Evolutionary conservation across 2,329 filamentous ascomycete species (phyloP).

Genomic region (Pyricularia grisea): DNA sequence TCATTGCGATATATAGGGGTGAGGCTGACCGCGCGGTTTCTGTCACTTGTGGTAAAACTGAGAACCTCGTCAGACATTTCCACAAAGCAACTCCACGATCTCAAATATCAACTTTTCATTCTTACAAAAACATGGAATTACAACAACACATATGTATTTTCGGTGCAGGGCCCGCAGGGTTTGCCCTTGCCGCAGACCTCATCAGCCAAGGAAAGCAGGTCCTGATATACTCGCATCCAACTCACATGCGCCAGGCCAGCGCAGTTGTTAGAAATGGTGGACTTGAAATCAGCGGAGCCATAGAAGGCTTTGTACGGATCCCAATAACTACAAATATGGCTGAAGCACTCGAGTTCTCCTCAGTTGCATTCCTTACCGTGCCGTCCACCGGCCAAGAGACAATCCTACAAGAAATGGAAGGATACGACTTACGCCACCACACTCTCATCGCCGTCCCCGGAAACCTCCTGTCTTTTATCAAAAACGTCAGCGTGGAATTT

Average conservation of each 20-base stretch:
- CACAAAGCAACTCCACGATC: no score
- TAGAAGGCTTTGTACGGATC: slow-evolving; percentile 8
- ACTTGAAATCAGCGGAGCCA: slow-evolving; percentile 8
- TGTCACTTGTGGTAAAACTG: no score
- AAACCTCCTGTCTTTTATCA: slow-evolving; percentile 14
- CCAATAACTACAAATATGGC: slow-evolving; percentile 12
- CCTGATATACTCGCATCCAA: slow-evolving; percentile 14
- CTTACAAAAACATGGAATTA: no score
- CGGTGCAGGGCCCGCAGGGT: slow-evolving; percentile 13
- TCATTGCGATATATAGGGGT: no score
- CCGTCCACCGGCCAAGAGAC: slow-evolving; percentile 13
- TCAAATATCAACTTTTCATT: no score
- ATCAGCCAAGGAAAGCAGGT: slow-evolving; percentile 10
- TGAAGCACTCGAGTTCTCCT: slow-evolving; percentile 13
- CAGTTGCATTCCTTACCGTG: slow-evolving; percentile 14
- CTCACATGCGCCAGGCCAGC: slow-evolving; percentile 9
- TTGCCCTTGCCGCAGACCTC: slow-evolving; percentile 13
- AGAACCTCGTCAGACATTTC: no score
- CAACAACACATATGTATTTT: no score
- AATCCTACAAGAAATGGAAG: slow-evolving; percentile 8
- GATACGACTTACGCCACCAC: slow-evolving; percentile 9
- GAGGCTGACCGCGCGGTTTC: no score
- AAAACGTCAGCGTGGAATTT: slow-evolving; percentile 5
- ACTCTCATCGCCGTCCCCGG: slow-evolving; percentile 15
- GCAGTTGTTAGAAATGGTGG: neutral